A percentile compares a stretch with the other conserved stretches of the same genome.
These are phyloP conservation scores for Leonotis leonurus DNA, from an alignment of 257 asterid species.

Conservation along the genomic window DNA sequence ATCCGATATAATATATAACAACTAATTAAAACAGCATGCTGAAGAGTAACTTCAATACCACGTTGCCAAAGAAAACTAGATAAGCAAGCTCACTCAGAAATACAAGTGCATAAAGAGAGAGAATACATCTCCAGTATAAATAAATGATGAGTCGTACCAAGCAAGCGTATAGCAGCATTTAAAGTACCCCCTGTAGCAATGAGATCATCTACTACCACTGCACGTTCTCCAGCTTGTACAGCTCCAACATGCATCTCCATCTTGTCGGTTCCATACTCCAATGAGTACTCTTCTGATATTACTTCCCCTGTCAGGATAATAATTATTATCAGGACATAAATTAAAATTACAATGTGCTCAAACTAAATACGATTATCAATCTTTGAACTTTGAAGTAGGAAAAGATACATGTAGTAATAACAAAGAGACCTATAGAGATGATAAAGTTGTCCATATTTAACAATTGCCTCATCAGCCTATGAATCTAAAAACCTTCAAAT, in stretches of 20 bases:
- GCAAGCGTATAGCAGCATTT: slow-evolving; percentile 76
- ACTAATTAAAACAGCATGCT: too few relatives aligned
- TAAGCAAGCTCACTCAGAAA: neutral
- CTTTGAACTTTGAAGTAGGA: too few relatives aligned
- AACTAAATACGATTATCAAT: too few relatives aligned
- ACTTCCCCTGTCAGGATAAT: slow-evolving; percentile 57
- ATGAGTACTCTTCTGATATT: slow-evolving; percentile 86
- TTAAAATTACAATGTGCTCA: too few relatives aligned
- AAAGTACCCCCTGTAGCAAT: slow-evolving; percentile 97
- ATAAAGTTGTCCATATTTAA: too few relatives aligned
- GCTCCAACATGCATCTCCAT: slow-evolving; percentile 99
- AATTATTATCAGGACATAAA: too few relatives aligned
- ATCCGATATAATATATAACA: too few relatives aligned
- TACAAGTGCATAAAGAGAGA: neutral
- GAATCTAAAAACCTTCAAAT: too few relatives aligned
- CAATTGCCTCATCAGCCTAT: too few relatives aligned
- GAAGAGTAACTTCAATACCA: neutral
- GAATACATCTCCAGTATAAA: neutral
- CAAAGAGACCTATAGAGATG: too few relatives aligned
- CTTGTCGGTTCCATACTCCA: slow-evolving; percentile 88
- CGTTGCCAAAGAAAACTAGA: neutral
- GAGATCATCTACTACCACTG: slow-evolving; percentile 78
- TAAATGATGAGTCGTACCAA: slow-evolving; percentile 44
- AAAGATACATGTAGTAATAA: too few relatives aligned
- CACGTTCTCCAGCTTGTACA: slow-evolving; percentile 83